Evolutionary conservation across 352 stramenopile species (phyloP).

Genomic region (Phytophthora idaei): DNA sequence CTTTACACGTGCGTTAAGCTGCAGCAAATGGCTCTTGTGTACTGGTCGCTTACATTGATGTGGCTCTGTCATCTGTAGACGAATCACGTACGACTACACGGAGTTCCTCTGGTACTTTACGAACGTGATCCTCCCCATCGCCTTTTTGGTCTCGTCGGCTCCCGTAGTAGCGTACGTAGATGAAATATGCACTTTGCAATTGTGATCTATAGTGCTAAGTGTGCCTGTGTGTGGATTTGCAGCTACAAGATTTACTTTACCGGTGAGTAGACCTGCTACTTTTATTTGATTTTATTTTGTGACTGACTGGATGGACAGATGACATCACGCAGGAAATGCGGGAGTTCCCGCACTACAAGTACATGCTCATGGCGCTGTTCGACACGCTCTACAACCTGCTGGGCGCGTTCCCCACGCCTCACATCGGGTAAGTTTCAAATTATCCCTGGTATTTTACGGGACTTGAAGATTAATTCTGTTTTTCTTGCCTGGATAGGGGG

Average conservation of each 20-base stretch:
- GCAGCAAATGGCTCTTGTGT: background rate
- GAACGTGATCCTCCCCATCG: constrained; percentile 81
- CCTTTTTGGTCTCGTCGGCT: constrained; percentile 77
- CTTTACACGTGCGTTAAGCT: constrained; percentile 77
- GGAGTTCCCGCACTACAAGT: constrained; percentile 87
- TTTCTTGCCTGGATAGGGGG: constrained; percentile 42
- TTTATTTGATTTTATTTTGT: background rate
- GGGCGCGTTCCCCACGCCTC: constrained; percentile 79
- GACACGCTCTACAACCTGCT: constrained; percentile 87
- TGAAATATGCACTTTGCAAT: background rate
- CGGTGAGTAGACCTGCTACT: constrained; percentile 29
- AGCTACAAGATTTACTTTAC: constrained; percentile 88
- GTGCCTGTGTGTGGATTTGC: constrained; percentile 1
- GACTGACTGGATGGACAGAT: constrained; percentile 35
- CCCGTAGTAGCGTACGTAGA: constrained; percentile 69
- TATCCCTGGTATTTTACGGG: background rate
- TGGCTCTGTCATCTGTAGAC: constrained; percentile 38
- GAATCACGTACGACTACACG: constrained; percentile 90
- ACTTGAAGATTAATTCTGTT: constrained; percentile 3
- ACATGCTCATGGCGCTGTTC: constrained; percentile 85
- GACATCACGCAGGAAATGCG: constrained; percentile 87
- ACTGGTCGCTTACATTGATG: background rate
- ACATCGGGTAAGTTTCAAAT: constrained; percentile 66
- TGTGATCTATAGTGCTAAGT: background rate
- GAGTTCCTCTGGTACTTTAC: constrained; percentile 89